Percentiles rank a stretch among this genome's conserved stretches.
Conservation (phyloP, 805 yeast species). For the Wickerhamiella musiphila region DNA sequence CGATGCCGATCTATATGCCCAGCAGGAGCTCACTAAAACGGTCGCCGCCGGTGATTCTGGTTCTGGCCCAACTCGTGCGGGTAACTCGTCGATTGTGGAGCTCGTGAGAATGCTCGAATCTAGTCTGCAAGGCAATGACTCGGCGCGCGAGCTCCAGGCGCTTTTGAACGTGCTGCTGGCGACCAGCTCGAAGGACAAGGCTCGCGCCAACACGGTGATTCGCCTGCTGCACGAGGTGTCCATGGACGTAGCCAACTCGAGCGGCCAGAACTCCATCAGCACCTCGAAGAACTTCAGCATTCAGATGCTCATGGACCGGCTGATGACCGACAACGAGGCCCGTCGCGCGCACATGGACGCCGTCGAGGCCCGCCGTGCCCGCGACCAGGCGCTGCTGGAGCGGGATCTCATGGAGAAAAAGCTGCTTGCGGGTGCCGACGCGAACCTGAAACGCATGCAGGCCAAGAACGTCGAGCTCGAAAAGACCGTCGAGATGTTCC, state of each 20-base stretch:
- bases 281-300: slow-evolving; percentile 52
- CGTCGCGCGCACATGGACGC: slow-evolving; percentile 47
- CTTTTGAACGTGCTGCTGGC: slow-evolving; percentile 50
- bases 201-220: slow-evolving; percentile 31
- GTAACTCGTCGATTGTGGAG: slow-evolving; percentile 54
- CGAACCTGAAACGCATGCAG: slow-evolving; percentile 41
- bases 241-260: slow-evolving; percentile 26
- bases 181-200: slow-evolving; percentile 19
- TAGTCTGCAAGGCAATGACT: slow-evolving; percentile 37
- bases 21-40: neutral
- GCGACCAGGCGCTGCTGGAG: slow-evolving; percentile 42
- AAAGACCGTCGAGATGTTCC: slow-evolving; percentile 36
- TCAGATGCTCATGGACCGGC: slow-evolving; percentile 48
- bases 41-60: neutral
- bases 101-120: slow-evolving; percentile 42
- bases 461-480: slow-evolving; percentile 49
- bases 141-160: slow-evolving; percentile 41
- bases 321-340: slow-evolving; percentile 78
- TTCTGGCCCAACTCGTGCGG: neutral
- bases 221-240: slow-evolving; percentile 49
- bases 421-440: slow-evolving; percentile 60
- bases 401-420: slow-evolving; percentile 46
- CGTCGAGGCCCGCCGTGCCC: slow-evolving; percentile 32
- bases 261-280: slow-evolving; percentile 30
- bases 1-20: slow-evolving; percentile 22